Percentiles rank a stretch among this genome's conserved stretches.
Evolutionary conservation across 2,329 filamentous ascomycete genomes (phyloP).

Genomic region (Purpureocillium lavendulum): DNA sequence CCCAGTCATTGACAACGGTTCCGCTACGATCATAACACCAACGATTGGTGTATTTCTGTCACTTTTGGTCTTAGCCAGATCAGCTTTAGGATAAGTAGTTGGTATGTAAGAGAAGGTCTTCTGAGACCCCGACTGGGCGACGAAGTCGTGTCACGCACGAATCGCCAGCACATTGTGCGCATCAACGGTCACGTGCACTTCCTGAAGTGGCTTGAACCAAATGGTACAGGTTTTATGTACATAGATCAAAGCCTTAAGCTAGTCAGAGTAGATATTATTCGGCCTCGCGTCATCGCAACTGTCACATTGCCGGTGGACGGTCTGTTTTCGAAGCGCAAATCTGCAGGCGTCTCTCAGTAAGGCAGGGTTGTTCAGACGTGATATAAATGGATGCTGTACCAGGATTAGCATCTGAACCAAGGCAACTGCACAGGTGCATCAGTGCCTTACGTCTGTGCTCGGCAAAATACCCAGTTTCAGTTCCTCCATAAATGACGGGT

Average conservation of each 20-base stretch:
- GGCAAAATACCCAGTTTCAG: neutral
- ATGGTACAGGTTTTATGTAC: neutral
- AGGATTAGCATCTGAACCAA: neutral
- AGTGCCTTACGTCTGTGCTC: neutral
- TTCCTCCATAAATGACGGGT: neutral
- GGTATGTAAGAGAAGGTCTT: neutral
- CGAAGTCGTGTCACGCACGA: neutral
- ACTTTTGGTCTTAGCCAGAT: neutral
- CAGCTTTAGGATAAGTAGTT: neutral
- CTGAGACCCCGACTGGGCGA: neutral
- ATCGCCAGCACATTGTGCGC: neutral
- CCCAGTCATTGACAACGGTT: neutral
- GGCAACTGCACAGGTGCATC: neutral
- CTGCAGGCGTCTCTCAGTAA: neutral
- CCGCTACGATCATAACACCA: neutral
- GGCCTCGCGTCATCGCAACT: neutral
- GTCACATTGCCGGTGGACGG: neutral
- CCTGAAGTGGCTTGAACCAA: neutral
- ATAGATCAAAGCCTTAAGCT: neutral
- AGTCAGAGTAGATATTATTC: neutral
- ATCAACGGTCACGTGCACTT: neutral
- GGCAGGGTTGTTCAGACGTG: neutral
- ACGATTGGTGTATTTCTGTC: neutral
- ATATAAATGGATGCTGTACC: neutral
- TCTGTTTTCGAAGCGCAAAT: neutral